Evolutionary conservation across 257 asterid species (phyloP).

Genomic region (Anisodus tanguticus): DNA sequence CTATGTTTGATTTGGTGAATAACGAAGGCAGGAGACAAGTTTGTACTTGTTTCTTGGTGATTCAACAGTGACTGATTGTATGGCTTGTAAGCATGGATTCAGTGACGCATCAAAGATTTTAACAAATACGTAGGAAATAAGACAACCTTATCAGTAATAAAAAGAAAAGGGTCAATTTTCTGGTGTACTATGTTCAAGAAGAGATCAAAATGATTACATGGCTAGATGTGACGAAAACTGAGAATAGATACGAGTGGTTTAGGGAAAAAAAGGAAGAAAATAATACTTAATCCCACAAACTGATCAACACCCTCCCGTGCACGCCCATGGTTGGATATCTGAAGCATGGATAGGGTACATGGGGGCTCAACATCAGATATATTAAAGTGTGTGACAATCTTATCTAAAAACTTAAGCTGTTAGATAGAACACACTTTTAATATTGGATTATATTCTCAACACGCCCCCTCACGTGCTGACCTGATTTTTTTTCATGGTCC

Average conservation of each 20-base stretch:
- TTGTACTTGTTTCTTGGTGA: neutral
- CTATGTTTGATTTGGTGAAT: neutral
- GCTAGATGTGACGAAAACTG: neutral
- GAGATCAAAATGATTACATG: neutral
- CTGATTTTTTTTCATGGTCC: too few species aligned
- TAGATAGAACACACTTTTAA: too few species aligned
- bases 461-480: too few species aligned
- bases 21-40: neutral
- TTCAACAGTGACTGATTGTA: neutral
- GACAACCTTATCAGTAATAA: neutral
- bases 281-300: too few species aligned
- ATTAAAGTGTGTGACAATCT: too few species aligned
- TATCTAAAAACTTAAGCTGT: too few species aligned
- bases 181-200: neutral
- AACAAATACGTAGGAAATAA: neutral
- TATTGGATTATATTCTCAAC: too few species aligned
- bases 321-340: too few species aligned
- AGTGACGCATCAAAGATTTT: neutral
- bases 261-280: neutral
- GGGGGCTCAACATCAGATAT: too few species aligned
- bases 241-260: neutral
- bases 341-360: too few species aligned
- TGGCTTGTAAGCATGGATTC: neutral
- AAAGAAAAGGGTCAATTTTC: neutral
- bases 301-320: too few species aligned